These are phyloP conservation scores for Plenodomus biglobosus DNA, from an alignment of 2,329 filamentous ascomycete genomes.

Conservation along the genomic window DNA sequence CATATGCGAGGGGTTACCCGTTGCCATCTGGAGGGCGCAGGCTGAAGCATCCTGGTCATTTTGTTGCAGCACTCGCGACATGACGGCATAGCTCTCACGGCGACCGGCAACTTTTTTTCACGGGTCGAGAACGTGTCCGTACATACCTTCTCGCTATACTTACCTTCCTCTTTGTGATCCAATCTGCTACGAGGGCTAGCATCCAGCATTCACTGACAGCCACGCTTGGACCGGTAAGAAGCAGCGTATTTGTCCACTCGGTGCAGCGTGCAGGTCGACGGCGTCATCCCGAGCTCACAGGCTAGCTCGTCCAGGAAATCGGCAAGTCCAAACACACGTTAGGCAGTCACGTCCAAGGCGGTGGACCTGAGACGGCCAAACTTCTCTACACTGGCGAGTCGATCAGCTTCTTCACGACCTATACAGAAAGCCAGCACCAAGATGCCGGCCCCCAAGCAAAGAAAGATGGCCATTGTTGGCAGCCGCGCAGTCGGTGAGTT, in stretches of 20 bases:
- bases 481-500: constrained; percentile 82
- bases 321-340: constrained; percentile 26
- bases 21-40: constrained; percentile 6
- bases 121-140: neutral
- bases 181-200: neutral
- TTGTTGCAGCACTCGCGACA: constrained; percentile 4
- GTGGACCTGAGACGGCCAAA: constrained; percentile 19
- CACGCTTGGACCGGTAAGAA: constrained; percentile 1
- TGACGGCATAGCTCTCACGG: constrained; percentile 27
- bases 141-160: neutral
- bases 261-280: constrained; percentile 23
- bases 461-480: constrained; percentile 94
- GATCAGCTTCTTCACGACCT: constrained; percentile 18
- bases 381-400: constrained; percentile 26
- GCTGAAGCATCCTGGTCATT: constrained; percentile 1
- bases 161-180: neutral
- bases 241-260: constrained; percentile 7
- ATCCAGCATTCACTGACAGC: neutral
- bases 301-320: constrained; percentile 27
- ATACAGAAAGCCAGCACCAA: constrained; percentile 22
- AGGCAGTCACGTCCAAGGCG: constrained; percentile 25
- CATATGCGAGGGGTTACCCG: constrained; percentile 5
- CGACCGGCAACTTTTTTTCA: constrained; percentile 3
- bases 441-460: constrained; percentile 78
- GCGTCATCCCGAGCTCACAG: constrained; percentile 18